A percentile compares a stretch with the other conserved stretches of the same genome.
phyloP scores from a whole-genome alignment of 1,284 basidiomycete species.

The Ustilago sp. region DNA sequence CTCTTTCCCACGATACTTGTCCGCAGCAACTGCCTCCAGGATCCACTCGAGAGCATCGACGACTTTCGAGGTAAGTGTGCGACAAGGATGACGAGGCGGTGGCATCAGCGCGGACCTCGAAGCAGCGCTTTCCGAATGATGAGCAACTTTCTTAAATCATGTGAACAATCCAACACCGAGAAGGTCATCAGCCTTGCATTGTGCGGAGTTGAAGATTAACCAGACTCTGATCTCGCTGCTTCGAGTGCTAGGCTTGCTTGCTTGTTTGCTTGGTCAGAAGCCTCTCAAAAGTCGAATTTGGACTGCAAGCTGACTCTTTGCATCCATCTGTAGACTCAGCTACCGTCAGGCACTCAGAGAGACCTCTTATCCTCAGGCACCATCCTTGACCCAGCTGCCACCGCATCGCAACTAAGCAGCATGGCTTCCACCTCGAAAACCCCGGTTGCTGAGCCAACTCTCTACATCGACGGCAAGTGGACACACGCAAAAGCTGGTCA shows the following conservation, averaged over 20 bases:
- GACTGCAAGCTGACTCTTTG: neutral
- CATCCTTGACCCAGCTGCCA: constrained; percentile 30
- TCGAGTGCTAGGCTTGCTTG: neutral
- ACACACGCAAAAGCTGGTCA: constrained; percentile 52
- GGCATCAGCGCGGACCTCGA: neutral
- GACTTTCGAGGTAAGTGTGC: constrained; percentile 3
- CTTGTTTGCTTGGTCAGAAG: neutral
- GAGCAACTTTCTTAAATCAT: constrained; percentile 51
- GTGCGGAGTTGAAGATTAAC: constrained; percentile 57
- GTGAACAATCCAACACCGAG: constrained; percentile 63
- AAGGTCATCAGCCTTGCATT: constrained; percentile 45
- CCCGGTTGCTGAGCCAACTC: constrained; percentile 59
- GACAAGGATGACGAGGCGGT: neutral
- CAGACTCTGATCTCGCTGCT: constrained; percentile 46
- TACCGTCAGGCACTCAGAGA: neutral
- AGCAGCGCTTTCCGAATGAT: constrained; percentile 29
- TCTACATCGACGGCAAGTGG: constrained; percentile 68
- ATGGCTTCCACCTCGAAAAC: constrained; percentile 50
- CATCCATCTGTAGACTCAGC: constrained; percentile 9
- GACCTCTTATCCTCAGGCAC: constrained; percentile 3
- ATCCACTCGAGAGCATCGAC: neutral
- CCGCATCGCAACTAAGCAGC: constrained; percentile 48
- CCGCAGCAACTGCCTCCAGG: neutral
- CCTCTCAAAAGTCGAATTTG: neutral
- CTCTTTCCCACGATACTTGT: neutral